Evolutionary conservation across 257 asterid genomes (phyloP).

Genomic region (Solanum paucissectum): DNA sequence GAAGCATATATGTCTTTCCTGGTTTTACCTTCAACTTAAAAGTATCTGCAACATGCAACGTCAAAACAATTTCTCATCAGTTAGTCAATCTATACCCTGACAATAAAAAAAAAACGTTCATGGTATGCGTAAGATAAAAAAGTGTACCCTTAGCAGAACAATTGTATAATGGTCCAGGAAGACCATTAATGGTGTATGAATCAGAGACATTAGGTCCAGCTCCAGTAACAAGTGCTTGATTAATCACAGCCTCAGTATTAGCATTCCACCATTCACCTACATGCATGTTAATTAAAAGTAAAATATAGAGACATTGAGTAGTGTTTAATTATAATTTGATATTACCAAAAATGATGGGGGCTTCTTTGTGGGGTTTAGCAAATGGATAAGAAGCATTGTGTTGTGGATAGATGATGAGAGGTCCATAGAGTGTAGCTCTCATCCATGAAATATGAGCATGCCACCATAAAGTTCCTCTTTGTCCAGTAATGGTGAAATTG

Average conservation of each 20-base stretch:
- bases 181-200: slow-evolving; percentile 58
- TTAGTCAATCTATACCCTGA: not conserved
- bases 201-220: slow-evolving; percentile 59
- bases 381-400: slow-evolving; percentile 47
- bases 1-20: slow-evolving; percentile 53
- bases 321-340: not conserved
- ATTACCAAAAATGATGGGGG: slow-evolving; percentile 50
- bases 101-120: not conserved
- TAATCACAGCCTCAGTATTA: slow-evolving; percentile 44
- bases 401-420: slow-evolving; percentile 36
- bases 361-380: slow-evolving; percentile 42
- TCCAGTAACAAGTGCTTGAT: slow-evolving; percentile 44
- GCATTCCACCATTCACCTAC: slow-evolving; percentile 69
- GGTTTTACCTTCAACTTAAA: slow-evolving; percentile 51
- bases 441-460: slow-evolving; percentile 74
- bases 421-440: slow-evolving; percentile 50
- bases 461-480: slow-evolving; percentile 58
- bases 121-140: not conserved
- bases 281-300: not conserved
- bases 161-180: slow-evolving; percentile 48
- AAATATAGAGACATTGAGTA: not conserved
- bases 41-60: slow-evolving; percentile 25
- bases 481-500: slow-evolving; percentile 54
- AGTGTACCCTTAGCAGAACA: slow-evolving; percentile 43
- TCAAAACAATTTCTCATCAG: not conserved